Evolutionary conservation across 2,329 filamentous ascomycete species (phyloP), one percentile per base, ranked within the genome.

Genomic region (Dothistroma pini): DNA sequence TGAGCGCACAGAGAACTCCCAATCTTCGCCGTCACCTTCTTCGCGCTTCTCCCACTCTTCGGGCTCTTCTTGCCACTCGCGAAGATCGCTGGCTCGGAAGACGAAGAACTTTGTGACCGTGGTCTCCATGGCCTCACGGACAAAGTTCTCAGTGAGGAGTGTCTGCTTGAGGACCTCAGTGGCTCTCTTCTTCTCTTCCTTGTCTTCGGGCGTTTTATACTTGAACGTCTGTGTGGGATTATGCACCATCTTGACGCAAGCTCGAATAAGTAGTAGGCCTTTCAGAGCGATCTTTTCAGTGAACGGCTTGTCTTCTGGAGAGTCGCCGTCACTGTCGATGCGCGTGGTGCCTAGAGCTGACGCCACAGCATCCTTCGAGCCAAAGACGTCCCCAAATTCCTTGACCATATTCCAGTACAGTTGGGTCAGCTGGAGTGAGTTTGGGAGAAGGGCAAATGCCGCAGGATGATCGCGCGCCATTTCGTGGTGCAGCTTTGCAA

Each of bases 41-140:
- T 97, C 92, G 69, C 89, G 87, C 66, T 90, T 88, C 75, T 97
- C 93, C 93, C 95, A 99, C 57, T 96, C 92, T 74, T 99, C 91
- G 0, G 93, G 91, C 60, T 96, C 92, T 71, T 96, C 89, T 54
- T 96, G 89, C 95, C 95, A 99, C 60, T 91, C 89, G 63, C 91
- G 87, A 0, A 97, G 83, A 75, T 99, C 95, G 56, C 86, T 86
- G 61, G 89, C 85, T 35, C 91, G 86, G 74, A 97, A 95, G 41
- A 95, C 84, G 73, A 99, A 95, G 67, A 96, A 91, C 69, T 89
- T 88, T 0, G 89, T 91, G 56, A 99, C 90, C 59, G 96, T 86
- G 12, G 88, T 81, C 66, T 95, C 91, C 73, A 95, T 91, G 67
- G 96, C 88, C 66, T 93, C 86, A 16, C 89, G 80, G 2, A 96